Conservation (phyloP, 805 yeast species). For the Myxozyma vanderwaltii region DNA sequence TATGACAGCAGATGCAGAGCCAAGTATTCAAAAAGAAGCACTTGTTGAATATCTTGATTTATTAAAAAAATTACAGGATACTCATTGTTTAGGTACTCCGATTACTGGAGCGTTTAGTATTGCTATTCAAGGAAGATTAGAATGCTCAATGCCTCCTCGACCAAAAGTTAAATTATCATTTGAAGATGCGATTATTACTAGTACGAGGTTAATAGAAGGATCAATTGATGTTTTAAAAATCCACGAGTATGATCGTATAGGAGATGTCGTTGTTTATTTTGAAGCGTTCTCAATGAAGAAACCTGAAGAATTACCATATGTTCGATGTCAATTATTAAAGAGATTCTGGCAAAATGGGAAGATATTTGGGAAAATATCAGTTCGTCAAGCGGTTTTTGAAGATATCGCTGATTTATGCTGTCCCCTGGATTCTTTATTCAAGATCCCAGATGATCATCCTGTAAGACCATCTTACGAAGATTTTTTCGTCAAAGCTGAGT, state of each 20-base stretch:
- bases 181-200: slow-evolving; percentile 2
- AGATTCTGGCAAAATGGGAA: slow-evolving; percentile 4
- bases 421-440: slow-evolving; percentile 18
- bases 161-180: slow-evolving; percentile 7
- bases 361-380: slow-evolving; percentile 11
- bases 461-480: not conserved
- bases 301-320: slow-evolving; percentile 27
- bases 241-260: slow-evolving; percentile 7
- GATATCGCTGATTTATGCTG: slow-evolving; percentile 22
- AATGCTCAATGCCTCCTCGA: slow-evolving; percentile 31
- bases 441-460: slow-evolving; percentile 7
- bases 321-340: slow-evolving; percentile 14
- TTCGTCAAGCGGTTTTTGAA: slow-evolving; percentile 12
- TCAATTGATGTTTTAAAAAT: slow-evolving; percentile 1
- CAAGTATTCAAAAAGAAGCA: not conserved
- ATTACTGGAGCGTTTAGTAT: slow-evolving; percentile 25
- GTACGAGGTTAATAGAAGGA: slow-evolving; percentile 5
- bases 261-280: slow-evolving; percentile 18
- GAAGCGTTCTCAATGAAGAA: slow-evolving; percentile 9
- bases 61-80: not conserved
- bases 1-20: not conserved
- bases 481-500: slow-evolving; percentile 19
- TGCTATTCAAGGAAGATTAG: slow-evolving; percentile 32
- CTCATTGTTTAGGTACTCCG: slow-evolving; percentile 5
- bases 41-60: not conserved